Conservation (phyloP, 306 rosid genomes). For the Ceratonia siliqua region DNA sequence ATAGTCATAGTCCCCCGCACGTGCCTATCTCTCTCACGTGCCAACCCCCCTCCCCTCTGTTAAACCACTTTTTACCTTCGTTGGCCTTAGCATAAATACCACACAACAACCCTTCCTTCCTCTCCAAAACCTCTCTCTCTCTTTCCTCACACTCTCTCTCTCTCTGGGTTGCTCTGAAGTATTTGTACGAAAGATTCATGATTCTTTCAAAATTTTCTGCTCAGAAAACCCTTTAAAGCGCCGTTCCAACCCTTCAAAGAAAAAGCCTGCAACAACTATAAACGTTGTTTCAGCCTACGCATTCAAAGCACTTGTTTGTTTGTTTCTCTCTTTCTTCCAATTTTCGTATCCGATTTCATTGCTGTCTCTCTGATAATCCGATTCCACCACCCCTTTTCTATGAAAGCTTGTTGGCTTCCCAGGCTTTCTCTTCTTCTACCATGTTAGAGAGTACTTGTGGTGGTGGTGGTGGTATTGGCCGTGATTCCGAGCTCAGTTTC, state of each 20-base stretch:
- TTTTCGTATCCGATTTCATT: not conserved
- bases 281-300: slow-evolving; percentile 26
- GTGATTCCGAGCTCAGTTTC: slow-evolving; percentile 64
- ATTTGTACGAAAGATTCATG: slow-evolving; percentile 29
- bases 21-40: slow-evolving; percentile 42
- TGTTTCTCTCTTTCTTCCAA: not conserved
- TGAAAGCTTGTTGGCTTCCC: not conserved
- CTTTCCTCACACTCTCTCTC: slow-evolving; percentile 11
- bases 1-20: slow-evolving; percentile 37
- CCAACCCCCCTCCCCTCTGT: not conserved
- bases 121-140: not conserved
- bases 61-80: slow-evolving; percentile 14
- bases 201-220: slow-evolving; percentile 18
- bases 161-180: slow-evolving; percentile 5
- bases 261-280: slow-evolving; percentile 25
- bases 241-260: not conserved
- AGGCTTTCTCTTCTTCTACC: slow-evolving; percentile 13
- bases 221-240: slow-evolving; percentile 20
- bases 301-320: slow-evolving; percentile 31
- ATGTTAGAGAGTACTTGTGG: slow-evolving; percentile 64
- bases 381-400: not conserved
- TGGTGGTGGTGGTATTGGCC: slow-evolving; percentile 37
- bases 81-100: slow-evolving; percentile 59
- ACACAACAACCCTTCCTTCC: slow-evolving; percentile 46
- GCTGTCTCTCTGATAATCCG: not conserved